Percentiles rank a stretch among this genome's conserved stretches.
Conservation (phyloP, 1,284 basidiomycete genomes). For the Ganoderma lucidum region DNA sequence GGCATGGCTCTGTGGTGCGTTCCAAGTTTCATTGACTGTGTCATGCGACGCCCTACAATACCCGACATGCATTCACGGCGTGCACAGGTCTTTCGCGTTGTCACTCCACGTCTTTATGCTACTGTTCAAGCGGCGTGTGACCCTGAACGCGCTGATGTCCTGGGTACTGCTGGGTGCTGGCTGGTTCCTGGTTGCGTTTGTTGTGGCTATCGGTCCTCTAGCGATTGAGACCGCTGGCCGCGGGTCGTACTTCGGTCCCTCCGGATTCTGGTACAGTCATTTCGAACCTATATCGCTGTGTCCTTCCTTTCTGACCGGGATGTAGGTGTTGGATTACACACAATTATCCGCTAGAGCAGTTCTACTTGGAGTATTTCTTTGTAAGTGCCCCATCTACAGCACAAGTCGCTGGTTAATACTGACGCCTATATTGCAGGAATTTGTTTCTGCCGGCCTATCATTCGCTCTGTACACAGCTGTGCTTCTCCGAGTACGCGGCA, state of each 20-base stretch:
- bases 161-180: slow-evolving; percentile 42
- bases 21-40: background rate
- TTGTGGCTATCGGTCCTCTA: slow-evolving; percentile 48
- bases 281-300: background rate
- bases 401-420: background rate
- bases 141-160: slow-evolving; percentile 16
- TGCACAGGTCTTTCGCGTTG: slow-evolving; percentile 48
- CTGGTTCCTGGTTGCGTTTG: slow-evolving; percentile 45
- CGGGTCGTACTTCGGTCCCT: slow-evolving; percentile 53
- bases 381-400: slow-evolving; percentile 34
- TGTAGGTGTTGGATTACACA: slow-evolving; percentile 57
- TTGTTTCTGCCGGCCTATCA: slow-evolving; percentile 43
- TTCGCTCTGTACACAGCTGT: slow-evolving; percentile 47
- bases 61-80: background rate
- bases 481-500: slow-evolving; percentile 50
- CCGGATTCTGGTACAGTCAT: slow-evolving; percentile 49
- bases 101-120: slow-evolving; percentile 52
- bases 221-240: slow-evolving; percentile 42
- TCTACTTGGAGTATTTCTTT: slow-evolving; percentile 56
- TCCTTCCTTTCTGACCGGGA: background rate
- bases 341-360: slow-evolving; percentile 49
- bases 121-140: slow-evolving; percentile 48
- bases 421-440: slow-evolving; percentile 39
- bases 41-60: background rate
- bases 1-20: slow-evolving; percentile 50